phyloP scores from a whole-genome alignment of 352 stramenopile genomes.

The Phytophthora sojae region DNA sequence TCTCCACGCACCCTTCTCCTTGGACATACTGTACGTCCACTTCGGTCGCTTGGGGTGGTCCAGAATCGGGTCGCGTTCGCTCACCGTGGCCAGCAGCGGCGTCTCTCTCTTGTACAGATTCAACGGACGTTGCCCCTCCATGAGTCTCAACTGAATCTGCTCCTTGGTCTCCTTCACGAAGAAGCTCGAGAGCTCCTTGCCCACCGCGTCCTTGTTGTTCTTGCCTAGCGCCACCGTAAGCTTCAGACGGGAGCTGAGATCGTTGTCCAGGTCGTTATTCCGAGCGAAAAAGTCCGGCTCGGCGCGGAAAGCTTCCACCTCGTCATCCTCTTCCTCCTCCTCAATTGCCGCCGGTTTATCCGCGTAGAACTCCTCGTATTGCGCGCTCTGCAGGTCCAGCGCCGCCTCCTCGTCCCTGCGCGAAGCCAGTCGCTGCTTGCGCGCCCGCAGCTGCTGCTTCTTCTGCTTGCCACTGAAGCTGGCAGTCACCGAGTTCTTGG shows the following conservation, averaged over 20 bases:
- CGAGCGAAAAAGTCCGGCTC: slow-evolving; percentile 72
- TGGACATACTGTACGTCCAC: slow-evolving; percentile 88
- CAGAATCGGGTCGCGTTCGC: slow-evolving; percentile 67
- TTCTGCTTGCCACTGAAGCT: slow-evolving; percentile 91
- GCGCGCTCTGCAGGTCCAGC: slow-evolving; percentile 62
- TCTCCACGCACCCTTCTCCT: slow-evolving; percentile 68
- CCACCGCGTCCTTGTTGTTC: slow-evolving; percentile 83
- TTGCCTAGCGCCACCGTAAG: slow-evolving; percentile 84
- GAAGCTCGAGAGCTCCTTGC: slow-evolving; percentile 86
- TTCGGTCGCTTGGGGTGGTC: slow-evolving; percentile 75
- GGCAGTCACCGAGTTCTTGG: slow-evolving; percentile 56
- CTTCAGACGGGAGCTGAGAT: slow-evolving; percentile 74
- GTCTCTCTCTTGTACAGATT: slow-evolving; percentile 59
- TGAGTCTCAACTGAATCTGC: slow-evolving; percentile 86
- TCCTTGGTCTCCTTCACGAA: slow-evolving; percentile 91
- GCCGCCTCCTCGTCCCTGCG: slow-evolving; percentile 67
- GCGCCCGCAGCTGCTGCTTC: slow-evolving; percentile 82
- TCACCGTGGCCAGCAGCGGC: slow-evolving; percentile 67
- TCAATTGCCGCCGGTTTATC: slow-evolving; percentile 35
- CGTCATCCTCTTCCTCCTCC: slow-evolving; percentile 33
- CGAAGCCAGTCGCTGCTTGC: slow-evolving; percentile 78
- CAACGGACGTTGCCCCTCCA: slow-evolving; percentile 81
- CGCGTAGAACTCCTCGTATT: slow-evolving; percentile 60
- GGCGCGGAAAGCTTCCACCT: slow-evolving; percentile 53
- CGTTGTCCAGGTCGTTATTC: slow-evolving; percentile 72